Evolutionary conservation across 352 stramenopile species (phyloP), one percentile per base, ranked within the genome.

Genomic region (Pilasporangium apinafurcum): DNA sequence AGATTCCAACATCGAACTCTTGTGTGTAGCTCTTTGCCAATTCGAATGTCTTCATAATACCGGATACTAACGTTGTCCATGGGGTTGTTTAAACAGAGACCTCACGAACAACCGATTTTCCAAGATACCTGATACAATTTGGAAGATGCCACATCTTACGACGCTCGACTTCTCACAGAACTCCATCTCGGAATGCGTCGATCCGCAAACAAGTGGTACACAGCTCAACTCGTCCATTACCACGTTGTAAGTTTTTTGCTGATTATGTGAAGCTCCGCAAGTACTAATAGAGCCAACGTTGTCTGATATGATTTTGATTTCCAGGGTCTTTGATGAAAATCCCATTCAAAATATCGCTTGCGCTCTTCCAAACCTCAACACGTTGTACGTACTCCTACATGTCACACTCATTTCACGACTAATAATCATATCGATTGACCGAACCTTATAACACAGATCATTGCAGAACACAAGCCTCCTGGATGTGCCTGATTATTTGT

Each of bases 81-180:
- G 35, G 22, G 13, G 8, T 9, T 33, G 4, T 25, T 38, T 2
- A 13, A 9, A 27, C 36, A 77, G 59, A 7, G 52, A 71, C 31
- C 21, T 73, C 16, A 44, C 48, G 0, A 29, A 44, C 17, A 73
- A 73, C 42, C 20, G 36, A 20, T 77, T 77, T 16, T 27, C 18
- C 7, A 32, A 37, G 3, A 36, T 71, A 1, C 50, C 59, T 4
- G n/a, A 48, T 3, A 22, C 50, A 36, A 44, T 66, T 22, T 77
- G 58, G 61, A 35, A 30, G 16, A 76, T 76, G 51, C 43, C 33
- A 16, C 29, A 50, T 17, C 54, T 76, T 1, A 17, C 16, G 10
- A 39, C 29, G 9, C 45, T 76, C 8, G 49, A 72, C 21, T 20
- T 76, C 7, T 59, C 65, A 5, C 16, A 21, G 3, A 76, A 72